Evolutionary conservation across 169 alveolate species (phyloP).

Genomic region (Plasmodium gaboni): DNA sequence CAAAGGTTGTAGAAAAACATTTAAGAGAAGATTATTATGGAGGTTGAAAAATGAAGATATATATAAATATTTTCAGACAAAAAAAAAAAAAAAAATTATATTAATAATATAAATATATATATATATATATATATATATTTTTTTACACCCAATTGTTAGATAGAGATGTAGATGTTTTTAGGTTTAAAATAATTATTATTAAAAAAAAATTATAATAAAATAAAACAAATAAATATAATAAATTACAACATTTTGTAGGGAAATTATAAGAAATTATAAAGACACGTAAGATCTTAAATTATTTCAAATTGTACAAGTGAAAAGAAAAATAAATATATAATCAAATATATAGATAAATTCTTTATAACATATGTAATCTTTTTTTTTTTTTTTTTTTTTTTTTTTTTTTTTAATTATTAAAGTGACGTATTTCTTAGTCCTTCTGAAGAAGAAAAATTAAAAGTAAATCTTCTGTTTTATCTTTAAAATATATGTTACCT

Average conservation of each 20-base stretch:
- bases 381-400: too few relatives aligned
- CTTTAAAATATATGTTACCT: not conserved
- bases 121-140: not conserved
- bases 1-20: constrained; percentile 59
- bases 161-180: constrained; percentile 64
- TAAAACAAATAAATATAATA: not conserved
- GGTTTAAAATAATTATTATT: constrained; percentile 13
- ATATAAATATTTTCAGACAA: not conserved
- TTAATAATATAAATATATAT: not conserved
- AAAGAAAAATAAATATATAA: not conserved
- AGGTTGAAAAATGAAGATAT: constrained; percentile 15
- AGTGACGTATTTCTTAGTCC: constrained; percentile 41
- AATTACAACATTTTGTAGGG: constrained; percentile 24
- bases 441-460: constrained; percentile 46
- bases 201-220: not conserved
- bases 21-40: constrained; percentile 64
- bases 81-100: not conserved
- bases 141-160: constrained; percentile 20
- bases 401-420: not conserved
- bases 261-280: constrained; percentile 63
- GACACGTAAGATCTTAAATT: constrained; percentile 25
- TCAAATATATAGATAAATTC: constrained; percentile 1
- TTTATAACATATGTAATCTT: too few relatives aligned
- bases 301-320: too few relatives aligned
- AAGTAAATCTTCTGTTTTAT: constrained; percentile 14